Base-by-base conservation (phyloP, 2,329 filamentous ascomycete species). In the Aspergillus persii region DNA sequence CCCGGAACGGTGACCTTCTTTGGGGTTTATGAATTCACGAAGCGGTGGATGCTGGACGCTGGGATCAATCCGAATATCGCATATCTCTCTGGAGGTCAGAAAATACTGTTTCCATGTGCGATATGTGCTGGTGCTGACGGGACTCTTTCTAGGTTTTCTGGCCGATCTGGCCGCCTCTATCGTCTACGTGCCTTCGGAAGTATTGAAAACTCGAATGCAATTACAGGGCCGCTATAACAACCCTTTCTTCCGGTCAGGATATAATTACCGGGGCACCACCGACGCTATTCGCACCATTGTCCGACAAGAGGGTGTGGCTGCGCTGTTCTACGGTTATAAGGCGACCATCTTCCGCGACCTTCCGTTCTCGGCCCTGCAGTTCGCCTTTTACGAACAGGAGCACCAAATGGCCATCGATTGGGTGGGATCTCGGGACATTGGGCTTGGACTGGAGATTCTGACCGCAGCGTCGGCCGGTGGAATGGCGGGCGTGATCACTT, bases 321-420 rank as follows among this genome's bases (percentile, higher is more conserved):
- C 96, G 18, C 84, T 99, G 27, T 99, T 97, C 75, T 89, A 96
- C 68, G 95, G 95, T n/a, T 99, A 96, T 80, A 95, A 95, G 74
- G 95, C 95, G 9, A 99, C 95, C 0, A 86, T 99, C 3, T 95
- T 91, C 78, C 89, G 95, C 59, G 95, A 99, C 69, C 83, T 99
- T 26, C 95, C 95, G 1, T 99, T 97, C 73, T 98, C 94, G 0
- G 95, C 95, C 0, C 79, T 99, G 9, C 95, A 99, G 72, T 98
- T 99, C 76, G 94, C 96, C 69, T 97, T 99, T 74, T 99, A 96
- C 80, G 95, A 99, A 76, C 91, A 98, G 75, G 93, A 93, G 72
- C 91, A 93, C 69, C 86, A 83, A 50, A 85, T 91, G 83, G 93
- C 95, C 0, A 89, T 89, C 70, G 76, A 86, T 55, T 96, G 89